These are phyloP conservation scores for Cytauxzoon felis DNA, from an alignment of 169 alveolate genomes.

Conservation along the genomic window DNA sequence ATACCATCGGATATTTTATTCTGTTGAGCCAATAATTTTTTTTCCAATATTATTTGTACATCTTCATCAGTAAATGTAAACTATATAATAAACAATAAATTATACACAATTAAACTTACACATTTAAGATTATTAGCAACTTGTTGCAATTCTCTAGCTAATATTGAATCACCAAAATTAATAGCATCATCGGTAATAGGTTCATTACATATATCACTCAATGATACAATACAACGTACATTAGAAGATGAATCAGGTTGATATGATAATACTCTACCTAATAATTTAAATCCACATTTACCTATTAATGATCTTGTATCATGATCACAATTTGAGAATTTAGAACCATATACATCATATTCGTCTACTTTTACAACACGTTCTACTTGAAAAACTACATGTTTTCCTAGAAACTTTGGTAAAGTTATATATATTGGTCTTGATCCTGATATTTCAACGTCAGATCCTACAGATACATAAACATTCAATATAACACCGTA, in stretches of 20 bases:
- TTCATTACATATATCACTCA: conserved; percentile 41
- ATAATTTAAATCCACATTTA: conserved; percentile 1
- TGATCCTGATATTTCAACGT: neutral
- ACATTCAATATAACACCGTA: conserved; percentile 27
- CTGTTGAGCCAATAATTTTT: conserved; percentile 32
- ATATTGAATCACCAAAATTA: conserved; percentile 51
- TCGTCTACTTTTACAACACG: conserved; percentile 13
- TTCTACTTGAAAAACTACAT: conserved; percentile 50
- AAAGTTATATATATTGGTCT: conserved; percentile 13
- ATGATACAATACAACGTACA: conserved; percentile 2
- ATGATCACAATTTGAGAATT: conserved; percentile 34
- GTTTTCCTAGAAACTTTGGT: conserved; percentile 42
- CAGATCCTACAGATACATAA: neutral
- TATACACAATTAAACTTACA: conserved; percentile 6
- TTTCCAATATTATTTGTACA: conserved; percentile 45
- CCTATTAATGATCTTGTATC: conserved; percentile 26
- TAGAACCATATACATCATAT: conserved; percentile 43
- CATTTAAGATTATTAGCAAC: conserved; percentile 35
- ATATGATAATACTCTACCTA: conserved; percentile 38
- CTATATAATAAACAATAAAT: neutral
- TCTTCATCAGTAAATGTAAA: conserved; percentile 65
- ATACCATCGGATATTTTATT: neutral
- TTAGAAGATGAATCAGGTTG: conserved; percentile 2
- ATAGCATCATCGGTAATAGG: conserved; percentile 44
- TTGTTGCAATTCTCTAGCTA: conserved; percentile 19